Conservation (phyloP, 1,284 basidiomycete species). For the Pyrrhoderma noxium region DNA sequence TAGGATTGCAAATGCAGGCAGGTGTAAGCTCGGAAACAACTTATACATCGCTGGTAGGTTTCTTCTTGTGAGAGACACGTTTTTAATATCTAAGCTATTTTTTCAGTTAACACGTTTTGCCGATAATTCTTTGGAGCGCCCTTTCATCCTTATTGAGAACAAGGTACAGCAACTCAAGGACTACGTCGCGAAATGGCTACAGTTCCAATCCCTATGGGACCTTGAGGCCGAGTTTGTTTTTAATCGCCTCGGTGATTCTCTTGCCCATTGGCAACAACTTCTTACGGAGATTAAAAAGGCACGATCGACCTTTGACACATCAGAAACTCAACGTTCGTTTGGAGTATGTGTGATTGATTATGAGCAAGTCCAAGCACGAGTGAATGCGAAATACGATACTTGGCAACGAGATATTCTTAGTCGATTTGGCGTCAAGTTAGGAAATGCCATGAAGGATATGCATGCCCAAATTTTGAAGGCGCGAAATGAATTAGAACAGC, state of each 20-base stretch:
- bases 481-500: constrained; percentile 88
- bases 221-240: constrained; percentile 96
- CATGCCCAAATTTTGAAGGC: constrained; percentile 89
- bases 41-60: constrained; percentile 73
- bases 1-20: constrained; percentile 81
- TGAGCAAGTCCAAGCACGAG: constrained; percentile 94
- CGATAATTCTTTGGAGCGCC: constrained; percentile 70
- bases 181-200: constrained; percentile 96
- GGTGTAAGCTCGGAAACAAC: constrained; percentile 57
- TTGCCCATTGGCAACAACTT: constrained; percentile 91
- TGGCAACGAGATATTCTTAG: constrained; percentile 96
- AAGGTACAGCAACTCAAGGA: constrained; percentile 83
- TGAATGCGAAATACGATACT: constrained; percentile 97
- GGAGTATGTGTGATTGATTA: constrained; percentile 95
- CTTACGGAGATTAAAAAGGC: constrained; percentile 95
- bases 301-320: constrained; percentile 93
- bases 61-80: constrained; percentile 2
- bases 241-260: constrained; percentile 87
- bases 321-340: constrained; percentile 87
- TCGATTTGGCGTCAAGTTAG: constrained; percentile 88
- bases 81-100: constrained; percentile 4
- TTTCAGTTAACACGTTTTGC: constrained; percentile 68
- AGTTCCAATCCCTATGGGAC: constrained; percentile 99
- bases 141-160: constrained; percentile 81
- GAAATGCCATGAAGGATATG: constrained; percentile 93